A percentile compares a stretch with the other conserved stretches of the same genome.
phyloP scores from a whole-genome alignment of 352 stramenopile species.

The Phytophthora chlamydospora region DNA sequence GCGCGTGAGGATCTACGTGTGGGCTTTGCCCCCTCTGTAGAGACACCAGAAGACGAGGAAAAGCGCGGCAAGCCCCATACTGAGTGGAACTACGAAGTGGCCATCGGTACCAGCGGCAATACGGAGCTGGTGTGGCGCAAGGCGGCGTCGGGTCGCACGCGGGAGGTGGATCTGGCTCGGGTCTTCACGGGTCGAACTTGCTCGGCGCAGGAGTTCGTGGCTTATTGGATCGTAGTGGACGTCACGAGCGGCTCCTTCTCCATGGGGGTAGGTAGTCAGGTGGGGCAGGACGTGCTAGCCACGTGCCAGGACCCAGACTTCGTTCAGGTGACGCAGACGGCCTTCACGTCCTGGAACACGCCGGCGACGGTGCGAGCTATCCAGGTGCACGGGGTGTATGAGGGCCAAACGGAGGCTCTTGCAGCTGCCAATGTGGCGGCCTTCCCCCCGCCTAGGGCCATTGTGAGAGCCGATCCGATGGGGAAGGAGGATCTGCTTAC shows the following conservation, averaged over 20 bases:
- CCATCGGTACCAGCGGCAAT: constrained; percentile 72
- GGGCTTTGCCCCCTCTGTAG: constrained; percentile 51
- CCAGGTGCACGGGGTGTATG: constrained; percentile 41
- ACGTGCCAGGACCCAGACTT: constrained; percentile 51
- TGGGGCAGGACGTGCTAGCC: constrained; percentile 66
- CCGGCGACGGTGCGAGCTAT: constrained; percentile 57
- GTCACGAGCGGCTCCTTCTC: constrained; percentile 37
- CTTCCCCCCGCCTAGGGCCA: constrained; percentile 48
- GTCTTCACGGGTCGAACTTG: constrained; percentile 80
- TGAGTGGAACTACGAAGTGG: constrained; percentile 72
- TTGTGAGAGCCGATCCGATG: constrained; percentile 68
- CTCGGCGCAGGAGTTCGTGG: constrained; percentile 57
- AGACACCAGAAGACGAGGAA: constrained; percentile 19
- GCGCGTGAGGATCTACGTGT: constrained; percentile 73
- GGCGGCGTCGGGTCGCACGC: constrained; percentile 33
- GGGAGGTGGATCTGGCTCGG: constrained; percentile 60
- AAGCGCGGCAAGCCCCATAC: constrained; percentile 12
- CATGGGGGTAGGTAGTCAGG: constrained; percentile 51
- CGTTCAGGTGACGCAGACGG: constrained; percentile 46
- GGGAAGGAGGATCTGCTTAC: constrained; percentile 67
- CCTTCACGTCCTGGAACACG: constrained; percentile 75
- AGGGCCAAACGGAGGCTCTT: constrained; percentile 32
- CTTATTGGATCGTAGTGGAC: constrained; percentile 76
- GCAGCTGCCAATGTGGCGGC: constrained; percentile 41
- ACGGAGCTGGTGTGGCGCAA: constrained; percentile 79